Percentiles rank a stretch among this genome's conserved stretches.
Conservation (phyloP, 108 stramenopile genomes). For the Nannochloropsis gaditana region DNA sequence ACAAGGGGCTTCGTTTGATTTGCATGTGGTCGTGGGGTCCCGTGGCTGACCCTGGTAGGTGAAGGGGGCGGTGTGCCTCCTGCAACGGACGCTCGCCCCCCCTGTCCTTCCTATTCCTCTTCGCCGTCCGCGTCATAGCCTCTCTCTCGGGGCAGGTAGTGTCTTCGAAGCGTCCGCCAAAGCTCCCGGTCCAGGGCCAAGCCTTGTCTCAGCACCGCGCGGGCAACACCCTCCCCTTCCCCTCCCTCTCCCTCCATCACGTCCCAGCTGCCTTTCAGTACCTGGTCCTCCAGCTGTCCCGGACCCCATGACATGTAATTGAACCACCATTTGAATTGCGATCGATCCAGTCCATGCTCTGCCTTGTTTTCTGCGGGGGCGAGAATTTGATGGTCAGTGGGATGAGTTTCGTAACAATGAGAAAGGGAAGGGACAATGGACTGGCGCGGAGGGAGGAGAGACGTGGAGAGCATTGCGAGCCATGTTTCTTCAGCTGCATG, state of each 20-base stretch:
- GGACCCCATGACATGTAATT: neutral
- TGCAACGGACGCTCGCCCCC: neutral
- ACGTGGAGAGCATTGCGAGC: neutral
- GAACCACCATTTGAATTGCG: neutral
- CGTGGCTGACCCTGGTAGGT: no score
- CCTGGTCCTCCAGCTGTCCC: neutral
- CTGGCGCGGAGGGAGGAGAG: neutral
- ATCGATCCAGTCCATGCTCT: neutral
- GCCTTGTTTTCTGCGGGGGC: neutral
- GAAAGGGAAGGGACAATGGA: neutral
- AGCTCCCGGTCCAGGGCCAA: neutral
- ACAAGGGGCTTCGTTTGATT: no score
- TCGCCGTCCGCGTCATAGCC: neutral
- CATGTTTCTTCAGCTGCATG: no score
- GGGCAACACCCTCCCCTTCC: neutral
- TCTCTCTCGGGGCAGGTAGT: neutral
- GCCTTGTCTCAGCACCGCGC: neutral
- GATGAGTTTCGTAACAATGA: neutral
- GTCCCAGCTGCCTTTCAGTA: neutral
- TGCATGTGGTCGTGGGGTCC: no score
- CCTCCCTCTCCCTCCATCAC: constrained; percentile 14
- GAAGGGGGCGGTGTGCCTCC: no score
- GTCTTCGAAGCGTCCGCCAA: neutral
- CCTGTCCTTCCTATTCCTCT: neutral
- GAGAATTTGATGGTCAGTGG: neutral